Evolutionary conservation across 139 green algal genomes (phyloP), one percentile per base, ranked within the genome.

Genomic region (Trebouxia sp.): DNA sequence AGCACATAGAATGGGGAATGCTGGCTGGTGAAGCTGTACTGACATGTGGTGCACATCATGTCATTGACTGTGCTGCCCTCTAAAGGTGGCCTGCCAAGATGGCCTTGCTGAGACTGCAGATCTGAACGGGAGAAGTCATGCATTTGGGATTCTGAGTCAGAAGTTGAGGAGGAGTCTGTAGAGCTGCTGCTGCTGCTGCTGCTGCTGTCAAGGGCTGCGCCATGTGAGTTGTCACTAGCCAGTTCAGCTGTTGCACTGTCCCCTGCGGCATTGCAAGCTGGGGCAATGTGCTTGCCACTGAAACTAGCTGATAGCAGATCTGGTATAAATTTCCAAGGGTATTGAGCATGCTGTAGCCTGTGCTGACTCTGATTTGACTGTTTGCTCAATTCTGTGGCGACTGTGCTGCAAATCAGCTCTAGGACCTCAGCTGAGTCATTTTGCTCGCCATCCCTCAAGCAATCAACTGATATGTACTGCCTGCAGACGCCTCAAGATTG

Each of bases 371-470:
- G 35, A 26, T 17, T 72, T 12, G 12, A 35, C 32, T 41, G 62
- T 15, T 72, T 43, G 62, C 14, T 35, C 56, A 84, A 28, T 78
- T 86, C 50, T 6, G 20, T 0, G 7, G 69, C 79, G 10, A 83
- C 22, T 28, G 24, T 24, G 8, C 50, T 56, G 6, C 26, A 35
- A 17, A 86, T 55, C 9, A 79, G 9, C 48, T 83, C 78, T 6
- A 74, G 35, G 3, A 76, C 83, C 30, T 86, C 83, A 5, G 78
- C 58, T 45, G 83, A 80, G 65, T 86, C 83, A 28, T 86, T 80
- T 43, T 86, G 78, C 55, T 84, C 41, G 6, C 83, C 83, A 5
- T 72, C 62, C 5, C 9, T 17, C 12, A 72, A 43, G 35, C 62
- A 72, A 15, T 72, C 62, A 30, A 35, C 62, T 30, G 62, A 22